Evolutionary conservation across 352 stramenopile genomes (phyloP), one percentile per base, ranked within the genome.

Genomic region (Globisporangium parvum): DNA sequence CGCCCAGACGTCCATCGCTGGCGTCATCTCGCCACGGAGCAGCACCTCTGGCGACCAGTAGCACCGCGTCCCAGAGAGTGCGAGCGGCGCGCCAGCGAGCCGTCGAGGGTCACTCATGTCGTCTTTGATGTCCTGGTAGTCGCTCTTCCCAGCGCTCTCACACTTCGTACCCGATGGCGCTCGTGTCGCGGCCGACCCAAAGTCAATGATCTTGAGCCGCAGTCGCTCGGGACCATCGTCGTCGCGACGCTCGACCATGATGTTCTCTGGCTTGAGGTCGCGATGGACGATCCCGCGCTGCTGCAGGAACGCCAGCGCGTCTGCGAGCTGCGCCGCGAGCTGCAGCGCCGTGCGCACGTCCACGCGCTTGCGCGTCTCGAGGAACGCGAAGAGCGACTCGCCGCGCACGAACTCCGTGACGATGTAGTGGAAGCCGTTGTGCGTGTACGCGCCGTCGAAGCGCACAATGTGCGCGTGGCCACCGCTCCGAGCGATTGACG

Each of bases 231-330:
- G 60, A 28, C 49, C 46, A 12, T 42, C 21, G 47, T 65, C 58
- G 14, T 37, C 18, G 23, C 57, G 47, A 14, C n/a, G 47, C 8
- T 35, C 37, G 41, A 95, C 57, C 71, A 96, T 88, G 57, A 96
- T 73, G 55, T 96, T 96, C 57, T 93, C 87, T 0, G 87, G 87
- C 57, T 96, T 96, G 17, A 96, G 66, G 57, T 96, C 87, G n/a
- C 86, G 77, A 54, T 96, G 87, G 33, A 91, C 66, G 31, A 95
- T 69, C 44, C 81, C 68, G 6, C 74, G 53, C 12, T 69, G 42
- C 44, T 87, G 64, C 52, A 96, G 75, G 55, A 93, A 95, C 28
- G 68, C 62, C 33, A 95, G 56, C 20, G 82, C 85, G 31, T 74
- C 78, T 9, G 78, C 73, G 17, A 95, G 57, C 45, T 95, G 80